Base-by-base conservation (phyloP, 2,329 filamentous ascomycete species). In the Didymella lethalis region DNA sequence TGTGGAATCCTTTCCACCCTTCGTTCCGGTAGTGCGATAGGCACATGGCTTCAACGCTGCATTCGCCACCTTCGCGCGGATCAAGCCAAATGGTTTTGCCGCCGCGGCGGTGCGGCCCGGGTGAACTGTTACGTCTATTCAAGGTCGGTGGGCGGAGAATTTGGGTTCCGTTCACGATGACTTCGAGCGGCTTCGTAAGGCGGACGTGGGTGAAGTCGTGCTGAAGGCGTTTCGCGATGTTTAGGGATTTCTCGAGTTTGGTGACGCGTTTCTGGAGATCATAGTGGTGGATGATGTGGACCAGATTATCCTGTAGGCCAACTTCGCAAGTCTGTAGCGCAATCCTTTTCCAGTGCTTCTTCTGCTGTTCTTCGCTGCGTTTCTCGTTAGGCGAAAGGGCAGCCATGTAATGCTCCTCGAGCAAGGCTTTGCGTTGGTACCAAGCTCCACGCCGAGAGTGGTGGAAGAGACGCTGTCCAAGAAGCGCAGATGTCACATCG, bases 401-500 rank as follows among this genome's bases (percentile, higher is more conserved):
- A 81, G 88, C 84, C 91, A 98, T 93, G 76, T 99, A 98, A 73
- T 96, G 93, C 75, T 99, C 95, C 79, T 99, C 95, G 2, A 99
- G 78, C 1, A 99, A 81, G 0, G 94, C 95, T 77, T 96, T 97
- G 20, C 95, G 90, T 72, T 97, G 93, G 74, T 98, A 98, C 95
- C 95, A 99, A 0, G 88, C 87, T 0, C 95, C 95, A 41, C 95
- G 86, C 28, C 93, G 86, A 1, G 93, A 87, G 43, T 90, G 84
- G 69, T 98, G 93, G 69, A 98, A 98, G 0, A 97, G 83, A 4
- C 85, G 85, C 73, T 99, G 95, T 3, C 80, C 79, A 0, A 99
- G 85, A 3, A 99, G 84, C 69, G 95, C 91, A 0, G 79, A 83
- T 1, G 97, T 79, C 0, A 97, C 79, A 2, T 83, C 79, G 71